These are phyloP conservation scores for Aspergillus glaucus DNA, from an alignment of 2,329 filamentous ascomycete species.

Conservation along the genomic window DNA sequence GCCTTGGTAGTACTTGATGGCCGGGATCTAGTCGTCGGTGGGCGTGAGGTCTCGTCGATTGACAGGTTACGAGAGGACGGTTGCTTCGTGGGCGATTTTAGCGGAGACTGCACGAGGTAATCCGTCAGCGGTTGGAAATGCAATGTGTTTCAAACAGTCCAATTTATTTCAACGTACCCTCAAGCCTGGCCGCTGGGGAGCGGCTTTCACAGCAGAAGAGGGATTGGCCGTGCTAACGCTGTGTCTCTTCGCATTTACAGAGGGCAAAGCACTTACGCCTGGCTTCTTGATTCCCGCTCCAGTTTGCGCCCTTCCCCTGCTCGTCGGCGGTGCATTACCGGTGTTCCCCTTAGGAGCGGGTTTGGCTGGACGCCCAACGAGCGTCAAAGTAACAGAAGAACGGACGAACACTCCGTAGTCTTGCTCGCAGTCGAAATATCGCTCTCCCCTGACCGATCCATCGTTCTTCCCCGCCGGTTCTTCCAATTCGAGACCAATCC, in stretches of 20 bases:
- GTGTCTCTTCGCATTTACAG: conserved; percentile 55
- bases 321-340: conserved; percentile 15
- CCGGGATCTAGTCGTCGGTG: conserved; percentile 49
- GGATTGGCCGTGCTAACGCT: conserved; percentile 68
- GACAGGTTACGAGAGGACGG: conserved; percentile 40
- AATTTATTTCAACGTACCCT: conserved; percentile 24
- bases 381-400: conserved; percentile 58
- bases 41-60: conserved; percentile 46
- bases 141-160: not conserved
- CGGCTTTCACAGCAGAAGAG: conserved; percentile 57
- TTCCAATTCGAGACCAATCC: conserved; percentile 84
- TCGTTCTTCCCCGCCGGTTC: conserved; percentile 85
- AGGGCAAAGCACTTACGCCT: conserved; percentile 40
- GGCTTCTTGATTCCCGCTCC: conserved; percentile 38
- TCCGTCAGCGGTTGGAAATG: conserved; percentile 14
- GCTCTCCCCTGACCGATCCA: conserved; percentile 77
- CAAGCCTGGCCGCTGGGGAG: conserved; percentile 29
- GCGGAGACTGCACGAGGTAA: conserved; percentile 55
- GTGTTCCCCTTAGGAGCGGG: conserved; percentile 26
- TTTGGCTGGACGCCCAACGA: conserved; percentile 35
- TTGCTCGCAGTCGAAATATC: conserved; percentile 75
- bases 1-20: conserved; percentile 51
- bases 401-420: conserved; percentile 81
- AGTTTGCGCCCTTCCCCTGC: conserved; percentile 38
- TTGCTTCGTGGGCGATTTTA: conserved; percentile 74